Evolutionary conservation across 345 rosid species (phyloP).

Genomic region (Theobroma cacao): DNA sequence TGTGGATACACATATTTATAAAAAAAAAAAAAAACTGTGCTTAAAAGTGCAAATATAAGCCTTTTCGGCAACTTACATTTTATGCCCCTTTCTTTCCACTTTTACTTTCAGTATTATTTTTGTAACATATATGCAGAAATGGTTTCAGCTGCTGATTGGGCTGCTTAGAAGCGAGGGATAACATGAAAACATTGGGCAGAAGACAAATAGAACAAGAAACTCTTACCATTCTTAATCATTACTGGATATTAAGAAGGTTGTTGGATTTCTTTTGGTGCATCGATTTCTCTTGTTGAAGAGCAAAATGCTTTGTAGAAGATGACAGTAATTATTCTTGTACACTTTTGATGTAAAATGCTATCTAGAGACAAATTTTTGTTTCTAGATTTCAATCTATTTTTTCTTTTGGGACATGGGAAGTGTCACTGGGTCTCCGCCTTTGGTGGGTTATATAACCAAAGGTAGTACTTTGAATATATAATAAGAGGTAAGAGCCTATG

Average conservation of each 20-base stretch:
- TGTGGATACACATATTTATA: too few species aligned
- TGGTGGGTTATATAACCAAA: too few species aligned
- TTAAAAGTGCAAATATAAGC: too few species aligned
- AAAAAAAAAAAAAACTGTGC: too few species aligned
- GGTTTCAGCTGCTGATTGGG: neutral
- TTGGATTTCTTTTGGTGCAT: neutral
- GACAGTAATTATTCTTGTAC: neutral
- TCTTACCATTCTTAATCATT: neutral
- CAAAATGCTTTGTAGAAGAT: neutral
- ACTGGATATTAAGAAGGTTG: neutral
- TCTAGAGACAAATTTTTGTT: too few species aligned
- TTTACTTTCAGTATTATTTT: neutral
- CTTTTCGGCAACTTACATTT: too few species aligned
- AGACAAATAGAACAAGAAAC: neutral
- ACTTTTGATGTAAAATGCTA: neutral
- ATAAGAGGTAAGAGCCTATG: too few species aligned
- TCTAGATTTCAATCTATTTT: too few species aligned
- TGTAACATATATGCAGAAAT: neutral
- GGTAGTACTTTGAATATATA: too few species aligned
- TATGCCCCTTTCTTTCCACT: too few species aligned
- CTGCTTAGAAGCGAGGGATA: neutral
- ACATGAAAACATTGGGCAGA: neutral
- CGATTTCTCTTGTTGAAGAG: neutral
- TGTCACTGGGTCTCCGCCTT: too few species aligned
- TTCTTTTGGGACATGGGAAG: too few species aligned